These are phyloP conservation scores for Salvia hispanica DNA, from an alignment of 257 asterid species.

Conservation along the genomic window DNA sequence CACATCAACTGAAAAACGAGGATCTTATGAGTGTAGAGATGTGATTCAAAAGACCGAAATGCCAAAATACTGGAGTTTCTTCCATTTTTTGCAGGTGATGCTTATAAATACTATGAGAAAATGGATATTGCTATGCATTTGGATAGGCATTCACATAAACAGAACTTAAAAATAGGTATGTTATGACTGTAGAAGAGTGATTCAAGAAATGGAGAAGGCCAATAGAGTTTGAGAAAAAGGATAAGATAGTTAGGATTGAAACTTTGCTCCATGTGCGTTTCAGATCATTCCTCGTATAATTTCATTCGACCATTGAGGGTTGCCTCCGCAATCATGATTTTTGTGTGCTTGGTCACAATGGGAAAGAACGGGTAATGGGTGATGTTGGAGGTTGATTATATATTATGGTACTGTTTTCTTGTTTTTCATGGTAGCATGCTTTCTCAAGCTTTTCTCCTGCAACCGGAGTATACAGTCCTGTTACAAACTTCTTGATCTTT, in stretches of 20 bases:
- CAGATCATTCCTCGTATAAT: not conserved
- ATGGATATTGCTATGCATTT: not conserved
- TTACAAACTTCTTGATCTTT: not conserved
- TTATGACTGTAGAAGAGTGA: not conserved
- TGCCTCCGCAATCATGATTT: not conserved
- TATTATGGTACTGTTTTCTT: not conserved
- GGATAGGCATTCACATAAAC: slow-evolving; percentile 3
- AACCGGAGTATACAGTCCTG: not conserved
- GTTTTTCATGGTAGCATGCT: not conserved
- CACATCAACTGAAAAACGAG: not conserved
- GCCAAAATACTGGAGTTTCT: not conserved
- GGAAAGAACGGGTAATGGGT: not conserved
- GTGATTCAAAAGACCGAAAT: not conserved
- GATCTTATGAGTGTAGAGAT: not conserved
- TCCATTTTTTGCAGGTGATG: not conserved
- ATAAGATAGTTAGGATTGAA: not conserved
- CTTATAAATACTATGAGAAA: not conserved
- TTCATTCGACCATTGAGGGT: not conserved
- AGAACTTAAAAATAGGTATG: not conserved
- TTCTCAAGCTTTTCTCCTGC: not conserved
- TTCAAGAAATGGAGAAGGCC: not conserved
- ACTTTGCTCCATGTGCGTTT: not conserved
- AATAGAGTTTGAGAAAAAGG: not conserved
- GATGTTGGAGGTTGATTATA: not conserved
- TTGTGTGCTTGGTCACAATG: not conserved